A percentile compares a stretch with the other conserved stretches of the same genome.
These are phyloP conservation scores for Anthostomella pinea DNA, from an alignment of 2,329 filamentous ascomycete genomes.

Conservation along the genomic window DNA sequence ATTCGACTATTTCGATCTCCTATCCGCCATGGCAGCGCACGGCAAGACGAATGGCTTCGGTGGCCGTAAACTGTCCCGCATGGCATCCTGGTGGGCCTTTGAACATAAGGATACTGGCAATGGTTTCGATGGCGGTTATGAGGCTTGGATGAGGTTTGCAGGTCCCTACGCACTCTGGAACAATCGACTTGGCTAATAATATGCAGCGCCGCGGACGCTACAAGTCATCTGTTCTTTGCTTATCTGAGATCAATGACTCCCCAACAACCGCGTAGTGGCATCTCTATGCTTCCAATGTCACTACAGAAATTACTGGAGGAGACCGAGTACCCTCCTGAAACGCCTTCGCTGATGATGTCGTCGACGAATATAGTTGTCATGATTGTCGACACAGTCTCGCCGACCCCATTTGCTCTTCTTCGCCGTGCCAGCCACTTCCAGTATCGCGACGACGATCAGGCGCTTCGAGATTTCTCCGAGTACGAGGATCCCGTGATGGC, in stretches of 20 bases:
- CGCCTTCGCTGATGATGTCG: constrained; percentile 72
- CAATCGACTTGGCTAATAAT: constrained; percentile 26
- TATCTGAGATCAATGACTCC: constrained; percentile 89
- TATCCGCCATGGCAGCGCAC: constrained; percentile 87
- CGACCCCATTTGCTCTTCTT: constrained; percentile 87
- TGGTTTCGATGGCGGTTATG: constrained; percentile 94
- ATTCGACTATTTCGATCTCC: constrained; percentile 92
- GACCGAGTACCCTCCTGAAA: constrained; percentile 88
- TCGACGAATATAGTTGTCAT: constrained; percentile 88
- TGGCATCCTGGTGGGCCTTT: constrained; percentile 99
- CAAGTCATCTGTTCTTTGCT: constrained; percentile 96
- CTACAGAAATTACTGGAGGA: constrained; percentile 87
- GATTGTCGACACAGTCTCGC: constrained; percentile 93
- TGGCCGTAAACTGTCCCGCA: constrained; percentile 87
- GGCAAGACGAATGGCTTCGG: constrained; percentile 91
- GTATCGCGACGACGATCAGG: constrained; percentile 83
- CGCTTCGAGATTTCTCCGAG: constrained; percentile 80
- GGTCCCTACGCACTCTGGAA: constrained; percentile 5
- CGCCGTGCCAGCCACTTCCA: constrained; percentile 92
- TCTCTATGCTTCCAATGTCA: constrained; percentile 83
- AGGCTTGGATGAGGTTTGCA: constrained; percentile 74
- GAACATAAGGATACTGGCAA: constrained; percentile 83
- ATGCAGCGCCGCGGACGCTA: constrained; percentile 82
- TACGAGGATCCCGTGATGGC: constrained; percentile 87
- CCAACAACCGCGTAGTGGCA: constrained; percentile 72